Conservation (phyloP, 371 early-diverging fungal species). For the Rhizopus stolonifer region DNA sequence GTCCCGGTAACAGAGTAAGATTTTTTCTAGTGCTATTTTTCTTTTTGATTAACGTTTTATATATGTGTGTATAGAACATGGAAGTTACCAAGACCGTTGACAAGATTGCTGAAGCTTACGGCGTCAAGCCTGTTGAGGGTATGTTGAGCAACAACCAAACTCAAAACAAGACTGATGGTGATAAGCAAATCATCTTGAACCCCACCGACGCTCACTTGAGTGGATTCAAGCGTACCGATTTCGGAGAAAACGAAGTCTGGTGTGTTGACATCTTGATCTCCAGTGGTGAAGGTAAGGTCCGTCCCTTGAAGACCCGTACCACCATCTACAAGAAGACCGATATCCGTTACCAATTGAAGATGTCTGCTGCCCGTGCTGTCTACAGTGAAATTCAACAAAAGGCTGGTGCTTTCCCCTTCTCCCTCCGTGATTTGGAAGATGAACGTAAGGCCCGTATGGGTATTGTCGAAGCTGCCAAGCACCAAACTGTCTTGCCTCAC, state of each 20-base stretch:
- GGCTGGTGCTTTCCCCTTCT: constrained; percentile 90
- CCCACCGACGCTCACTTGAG: constrained; percentile 79
- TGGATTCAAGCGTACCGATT: constrained; percentile 68
- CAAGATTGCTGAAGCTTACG: constrained; percentile 78
- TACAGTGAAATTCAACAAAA: constrained; percentile 74
- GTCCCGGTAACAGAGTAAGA: constrained; percentile 76
- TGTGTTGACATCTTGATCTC: constrained; percentile 84
- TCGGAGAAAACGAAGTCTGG: constrained; percentile 89
- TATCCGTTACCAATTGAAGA: constrained; percentile 84
- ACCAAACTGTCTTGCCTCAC: constrained; percentile 79
- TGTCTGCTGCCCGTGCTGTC: constrained; percentile 81
- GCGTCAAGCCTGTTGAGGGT: constrained; percentile 87
- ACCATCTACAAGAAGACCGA: constrained; percentile 91
- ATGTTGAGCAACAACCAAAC: constrained; percentile 88
- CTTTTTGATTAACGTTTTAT: not conserved
- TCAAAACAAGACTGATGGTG: constrained; percentile 87
- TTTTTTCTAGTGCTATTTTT: not conserved
- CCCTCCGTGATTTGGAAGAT: constrained; percentile 77
- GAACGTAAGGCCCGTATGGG: constrained; percentile 92
- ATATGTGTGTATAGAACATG: constrained; percentile 45
- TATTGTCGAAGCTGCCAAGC: constrained; percentile 86
- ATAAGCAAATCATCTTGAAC: constrained; percentile 89
- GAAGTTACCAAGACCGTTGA: constrained; percentile 82
- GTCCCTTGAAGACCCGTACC: constrained; percentile 74
- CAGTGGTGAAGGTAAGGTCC: constrained; percentile 86